A percentile compares a stretch with the other conserved stretches of the same genome.
Conservation (phyloP, 768 basidiomycete genomes). For the Macrolepiota fuliginosa region DNA sequence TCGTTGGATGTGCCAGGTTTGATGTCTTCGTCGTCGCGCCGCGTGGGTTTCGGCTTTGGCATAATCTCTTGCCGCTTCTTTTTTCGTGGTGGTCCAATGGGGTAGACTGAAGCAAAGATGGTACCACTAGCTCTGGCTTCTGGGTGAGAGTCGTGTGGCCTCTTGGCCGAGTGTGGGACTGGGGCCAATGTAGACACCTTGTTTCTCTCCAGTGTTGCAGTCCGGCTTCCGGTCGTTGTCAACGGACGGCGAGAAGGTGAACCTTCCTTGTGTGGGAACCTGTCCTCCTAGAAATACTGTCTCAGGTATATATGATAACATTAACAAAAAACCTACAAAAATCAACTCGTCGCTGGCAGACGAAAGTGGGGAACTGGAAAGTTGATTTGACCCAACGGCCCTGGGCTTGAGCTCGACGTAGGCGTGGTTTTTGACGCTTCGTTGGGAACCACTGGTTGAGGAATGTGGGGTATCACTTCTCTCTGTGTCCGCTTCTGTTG, state of each 20-base stretch:
- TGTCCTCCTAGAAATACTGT: background rate
- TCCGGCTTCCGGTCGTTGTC: background rate
- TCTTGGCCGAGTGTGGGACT: background rate
- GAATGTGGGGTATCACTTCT: background rate
- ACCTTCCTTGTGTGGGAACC: background rate
- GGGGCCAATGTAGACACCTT: background rate
- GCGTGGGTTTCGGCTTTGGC: background rate
- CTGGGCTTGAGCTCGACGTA: conserved; percentile 7
- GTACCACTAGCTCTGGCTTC: background rate
- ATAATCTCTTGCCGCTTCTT: background rate
- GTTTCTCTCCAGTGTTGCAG: background rate
- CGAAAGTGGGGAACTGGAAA: background rate
- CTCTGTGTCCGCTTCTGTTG: background rate
- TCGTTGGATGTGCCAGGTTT: background rate
- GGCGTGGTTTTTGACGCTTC: conserved; percentile 3
- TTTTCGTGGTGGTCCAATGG: conserved; percentile 5
- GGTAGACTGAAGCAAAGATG: background rate
- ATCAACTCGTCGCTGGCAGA: background rate
- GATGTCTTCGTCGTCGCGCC: background rate
- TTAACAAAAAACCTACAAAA: background rate
- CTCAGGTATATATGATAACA: background rate
- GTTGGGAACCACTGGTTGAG: background rate
- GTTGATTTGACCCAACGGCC: background rate
- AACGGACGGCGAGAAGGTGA: background rate
- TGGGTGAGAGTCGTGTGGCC: background rate